Base-by-base conservation (phyloP, 176 grass and related monocot genomes). In the Cymbopogon citratus region DNA sequence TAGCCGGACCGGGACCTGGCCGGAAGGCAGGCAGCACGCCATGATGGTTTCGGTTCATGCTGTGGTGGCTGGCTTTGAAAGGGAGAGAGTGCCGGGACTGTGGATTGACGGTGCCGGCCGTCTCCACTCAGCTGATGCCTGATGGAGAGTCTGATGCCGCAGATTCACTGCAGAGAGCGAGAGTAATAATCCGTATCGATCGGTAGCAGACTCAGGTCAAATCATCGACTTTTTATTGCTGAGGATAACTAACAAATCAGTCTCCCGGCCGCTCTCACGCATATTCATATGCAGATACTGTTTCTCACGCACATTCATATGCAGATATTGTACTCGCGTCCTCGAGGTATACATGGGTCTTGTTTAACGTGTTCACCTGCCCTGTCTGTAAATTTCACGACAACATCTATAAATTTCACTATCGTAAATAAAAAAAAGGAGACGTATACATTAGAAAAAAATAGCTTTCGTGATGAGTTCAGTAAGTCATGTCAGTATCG, bases 31-130 rank as follows among this genome's bases (percentile, higher is more conserved):
- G 65, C 69, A 39, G 60, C 27, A 24, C 21, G 31, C 18, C 69
- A 54, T 80, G 60, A 44, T 86, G 69, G 52, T 61, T 54, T 81
- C 31, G 63, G 23, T 34, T 45, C 44, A 65, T 73, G 77, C 57
- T n/a, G n/a, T n/a, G n/a, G n/a, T n/a, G n/a, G n/a, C n/a, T 38
- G 83, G 77, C 52, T 89, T 85, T 85, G 63, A 70, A 75, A 63
- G 45, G 23, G 67, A 26, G 18, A 19, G 16, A 14, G 14, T 25
- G 57, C 71, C 9, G 27, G 59, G 18, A n/a, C 19, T 65, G 25
- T 49, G 71, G 44, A 35, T 45, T 36, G 25, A 44, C 19, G 10
- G 48, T 13, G 56, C 6, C 12, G 12, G 7, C 19, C 36, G 41
- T 25, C 13, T n/a, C 21, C 27, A 29, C 26, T 70, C 36, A 61